Conservation (phyloP, 495 filamentous ascomycete species). For the Aspergillus avenaceus region DNA sequence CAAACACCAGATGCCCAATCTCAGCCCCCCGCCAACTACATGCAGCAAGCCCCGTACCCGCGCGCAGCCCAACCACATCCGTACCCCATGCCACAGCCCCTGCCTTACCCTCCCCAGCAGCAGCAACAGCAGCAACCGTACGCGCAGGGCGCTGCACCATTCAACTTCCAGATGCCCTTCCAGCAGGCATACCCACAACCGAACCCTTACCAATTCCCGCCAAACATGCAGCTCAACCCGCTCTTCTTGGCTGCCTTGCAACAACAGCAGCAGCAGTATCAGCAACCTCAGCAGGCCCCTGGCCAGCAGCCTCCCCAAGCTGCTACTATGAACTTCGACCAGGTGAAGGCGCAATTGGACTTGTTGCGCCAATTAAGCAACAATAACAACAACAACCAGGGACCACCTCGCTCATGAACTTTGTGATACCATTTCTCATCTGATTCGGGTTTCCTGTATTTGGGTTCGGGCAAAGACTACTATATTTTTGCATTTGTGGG, state of each 20-base stretch:
- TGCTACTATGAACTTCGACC: constrained; percentile 36
- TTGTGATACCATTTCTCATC: constrained; percentile 10
- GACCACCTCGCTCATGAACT: constrained; percentile 30
- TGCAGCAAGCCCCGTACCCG: constrained; percentile 15
- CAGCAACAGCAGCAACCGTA: constrained; percentile 34
- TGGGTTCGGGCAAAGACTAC: constrained; percentile 6
- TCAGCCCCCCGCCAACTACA: constrained; percentile 14
- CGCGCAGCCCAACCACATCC: constrained; percentile 21
- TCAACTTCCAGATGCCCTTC: constrained; percentile 39
- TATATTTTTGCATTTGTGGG: constrained; percentile 25
- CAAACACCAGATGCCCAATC: constrained; percentile 21
- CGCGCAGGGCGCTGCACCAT: constrained; percentile 27
- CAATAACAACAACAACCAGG: constrained; percentile 31
- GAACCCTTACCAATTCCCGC: constrained; percentile 34
- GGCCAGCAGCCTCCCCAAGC: constrained; percentile 33
- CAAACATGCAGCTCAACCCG: constrained; percentile 63
- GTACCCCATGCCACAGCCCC: constrained; percentile 27
- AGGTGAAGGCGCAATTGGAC: constrained; percentile 46
- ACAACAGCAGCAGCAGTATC: constrained; percentile 39
- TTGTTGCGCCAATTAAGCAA: constrained; percentile 40
- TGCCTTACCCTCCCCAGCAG: constrained; percentile 16
- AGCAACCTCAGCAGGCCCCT: constrained; percentile 33
- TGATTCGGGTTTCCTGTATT: constrained; percentile 5
- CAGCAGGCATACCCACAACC: constrained; percentile 33
- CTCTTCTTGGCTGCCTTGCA: constrained; percentile 53